Base-by-base conservation (phyloP, 2,329 filamentous ascomycete species). In the Paramyrothecium sp. region DNA sequence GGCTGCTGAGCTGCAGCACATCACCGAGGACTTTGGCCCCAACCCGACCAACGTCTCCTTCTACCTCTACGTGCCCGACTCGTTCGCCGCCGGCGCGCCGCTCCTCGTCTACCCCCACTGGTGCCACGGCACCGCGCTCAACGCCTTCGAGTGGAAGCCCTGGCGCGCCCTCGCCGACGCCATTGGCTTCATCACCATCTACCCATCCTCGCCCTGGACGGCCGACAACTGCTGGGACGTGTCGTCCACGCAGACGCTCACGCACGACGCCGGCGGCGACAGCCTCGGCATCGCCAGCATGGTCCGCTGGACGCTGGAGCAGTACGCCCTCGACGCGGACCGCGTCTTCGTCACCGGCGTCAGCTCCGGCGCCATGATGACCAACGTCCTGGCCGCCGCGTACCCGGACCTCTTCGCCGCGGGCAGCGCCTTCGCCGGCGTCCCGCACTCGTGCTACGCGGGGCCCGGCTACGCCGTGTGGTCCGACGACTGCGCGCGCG, bases 201-300 rank as follows among this genome's bases (percentile, higher is more conserved):
- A 76, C 61, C 75, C 75, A 2, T 69, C 69, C 59, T 71, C 60
- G 51, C 73, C 72, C 19, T 73, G 72, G 59, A 63, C 61, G n/a
- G 71, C 66, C 16, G 75, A 76, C 61, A 73, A 71, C 61, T 87
- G 84, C 71, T 87, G 84, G 83, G 84, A 87, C 57, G 81, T 86
- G 2, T 81, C 81, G 5, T 83, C 79, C 11, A 68, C 71, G 34
- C 69, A 75, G 11, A 77, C 79, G 0, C 71, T 84, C 2, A 73
- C 73, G 3, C 81, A 83, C 64, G 72, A 79, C 54, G 79, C 73
- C 23, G 80, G 81, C 21, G 79, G 80, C 22, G 81, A 83, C 65
- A 78, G 75, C 19, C 74, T 78, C n/a, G 75, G 76, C 3, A 81
- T 83, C 60, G 78, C 77, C 17, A 82, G 77, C 65, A 84, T 84